Conservation (phyloP, 352 stramenopile species). For the Phytopythium cucurbitacearum region DNA sequence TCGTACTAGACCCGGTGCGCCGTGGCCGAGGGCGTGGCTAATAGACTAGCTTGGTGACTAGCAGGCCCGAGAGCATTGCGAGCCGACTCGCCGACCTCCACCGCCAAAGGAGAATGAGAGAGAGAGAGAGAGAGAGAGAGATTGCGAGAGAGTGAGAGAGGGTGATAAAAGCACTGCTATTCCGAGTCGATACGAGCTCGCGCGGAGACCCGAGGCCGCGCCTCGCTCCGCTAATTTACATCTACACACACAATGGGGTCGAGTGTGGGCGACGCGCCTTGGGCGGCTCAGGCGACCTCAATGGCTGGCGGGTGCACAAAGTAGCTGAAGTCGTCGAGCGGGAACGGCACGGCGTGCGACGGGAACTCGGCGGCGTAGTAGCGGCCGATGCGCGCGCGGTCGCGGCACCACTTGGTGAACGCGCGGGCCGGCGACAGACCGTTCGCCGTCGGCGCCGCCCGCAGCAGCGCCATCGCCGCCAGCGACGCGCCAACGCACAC, state of each 20-base stretch:
- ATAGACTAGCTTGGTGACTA: neutral
- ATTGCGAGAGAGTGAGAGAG: no score
- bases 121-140: no score
- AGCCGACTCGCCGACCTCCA: neutral
- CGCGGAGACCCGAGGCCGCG: no score
- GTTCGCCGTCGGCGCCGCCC: constrained; percentile 12
- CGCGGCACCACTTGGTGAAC: constrained; percentile 28
- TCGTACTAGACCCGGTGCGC: constrained; percentile 37
- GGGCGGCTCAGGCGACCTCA: constrained; percentile 23
- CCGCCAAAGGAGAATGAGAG: no score
- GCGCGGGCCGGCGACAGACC: constrained; percentile 15
- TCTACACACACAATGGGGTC: neutral
- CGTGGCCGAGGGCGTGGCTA: neutral
- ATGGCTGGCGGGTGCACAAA: constrained; percentile 29
- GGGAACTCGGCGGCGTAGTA: constrained; percentile 10
- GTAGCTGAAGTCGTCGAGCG: constrained; percentile 30
- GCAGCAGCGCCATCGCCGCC: neutral
- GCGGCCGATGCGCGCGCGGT: constrained; percentile 12
- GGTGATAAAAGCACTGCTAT: no score
- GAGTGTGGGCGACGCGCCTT: neutral
- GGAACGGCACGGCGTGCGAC: constrained; percentile 21
- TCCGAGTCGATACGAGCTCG: no score
- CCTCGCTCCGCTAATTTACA: no score
- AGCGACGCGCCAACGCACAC: constrained; percentile 29
- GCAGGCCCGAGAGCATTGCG: neutral